Evolutionary conservation across 208 protist species (phyloP), one percentile per base, ranked within the genome.

Genomic region (Acanthamoeba sp.): DNA sequence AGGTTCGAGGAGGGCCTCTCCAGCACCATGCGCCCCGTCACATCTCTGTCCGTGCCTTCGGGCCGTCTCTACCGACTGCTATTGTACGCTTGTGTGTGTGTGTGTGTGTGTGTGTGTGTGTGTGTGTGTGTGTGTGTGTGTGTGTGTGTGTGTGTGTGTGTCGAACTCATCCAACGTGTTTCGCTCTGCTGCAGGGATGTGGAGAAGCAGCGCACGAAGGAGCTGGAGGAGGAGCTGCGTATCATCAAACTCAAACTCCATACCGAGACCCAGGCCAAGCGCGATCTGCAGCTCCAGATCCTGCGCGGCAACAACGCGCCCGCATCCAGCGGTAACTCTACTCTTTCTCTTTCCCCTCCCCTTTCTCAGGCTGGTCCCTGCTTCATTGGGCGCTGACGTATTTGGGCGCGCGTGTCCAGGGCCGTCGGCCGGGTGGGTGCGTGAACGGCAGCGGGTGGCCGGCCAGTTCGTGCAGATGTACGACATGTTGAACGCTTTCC

Each of bases 221-320:
- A 78, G 34, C 36, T 93, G n/a, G 52, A 69, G 40, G 88, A 93
- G 59, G 88, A 93, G 16, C 27, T 93, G 62, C 36, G 48, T 27
- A 50, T 93, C 4, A 78, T 93, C 62, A 93, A 93, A 50, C 62
- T 93, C 38, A 93, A 93, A 45, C 88, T 93, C 27, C 7, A 93
- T 36, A 62, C 88, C 27, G 88, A 93, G 32, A 93, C 88, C 6
- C 52, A 93, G 36, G 38, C 64, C 34, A 93, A 93, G 62, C 52
- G 88, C 52, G 88, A 93, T 27, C 62, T 93, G 27, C 88, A 93
- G 88, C 64, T 93, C 18, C 88, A 93, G 40, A 93, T 93, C 40
- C 88, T 93, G 24, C 55, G 88, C 16, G 88, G 59, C 59, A 93
- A 71, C 32, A 76, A 80, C 52, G 62, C 88, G 3, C 48, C 88